Percentiles rank a stretch among this genome's conserved stretches.
phyloP scores from a whole-genome alignment of 441 rosid genomes.

The Pelargonium citronellum region DNA sequence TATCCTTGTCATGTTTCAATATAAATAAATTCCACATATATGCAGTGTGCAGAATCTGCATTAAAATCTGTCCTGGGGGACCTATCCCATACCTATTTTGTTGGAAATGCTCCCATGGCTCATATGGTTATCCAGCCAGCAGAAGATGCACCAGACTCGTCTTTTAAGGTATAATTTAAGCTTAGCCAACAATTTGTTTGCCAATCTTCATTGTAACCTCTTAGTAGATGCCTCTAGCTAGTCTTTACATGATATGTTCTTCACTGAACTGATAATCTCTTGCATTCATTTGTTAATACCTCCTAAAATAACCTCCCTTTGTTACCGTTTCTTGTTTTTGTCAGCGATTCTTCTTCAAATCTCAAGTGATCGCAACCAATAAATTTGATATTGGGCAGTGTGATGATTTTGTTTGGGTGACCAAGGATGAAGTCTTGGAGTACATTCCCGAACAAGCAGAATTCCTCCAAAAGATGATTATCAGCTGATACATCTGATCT shows the following conservation, averaged over 20 bases:
- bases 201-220: not conserved
- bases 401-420: slow-evolving; percentile 54
- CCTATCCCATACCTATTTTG: slow-evolving; percentile 75
- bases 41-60: slow-evolving; percentile 90
- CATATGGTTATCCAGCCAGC: slow-evolving; percentile 52
- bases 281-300: too few relatives aligned
- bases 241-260: not conserved
- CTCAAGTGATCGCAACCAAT: slow-evolving; percentile 43
- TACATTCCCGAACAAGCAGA: slow-evolving; percentile 68
- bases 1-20: not conserved
- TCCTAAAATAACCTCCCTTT: too few relatives aligned
- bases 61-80: slow-evolving; percentile 65
- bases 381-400: slow-evolving; percentile 39
- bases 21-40: slow-evolving; percentile 14
- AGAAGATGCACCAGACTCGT: slow-evolving; percentile 35
- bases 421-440: slow-evolving; percentile 28
- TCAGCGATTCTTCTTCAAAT: slow-evolving; percentile 62
- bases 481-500: slow-evolving; percentile 39
- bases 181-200: not conserved
- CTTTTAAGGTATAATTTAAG: slow-evolving; percentile 48
- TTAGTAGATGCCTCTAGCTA: not conserved
- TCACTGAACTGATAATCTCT: too few relatives aligned
- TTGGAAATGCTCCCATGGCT: slow-evolving; percentile 94
- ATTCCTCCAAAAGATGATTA: slow-evolving; percentile 72
- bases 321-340: not conserved